A percentile compares a stretch with the other conserved stretches of the same genome.
These are phyloP conservation scores for Amphibolis antarctica DNA, from an alignment of 106 monocot species.

Conservation along the genomic window DNA sequence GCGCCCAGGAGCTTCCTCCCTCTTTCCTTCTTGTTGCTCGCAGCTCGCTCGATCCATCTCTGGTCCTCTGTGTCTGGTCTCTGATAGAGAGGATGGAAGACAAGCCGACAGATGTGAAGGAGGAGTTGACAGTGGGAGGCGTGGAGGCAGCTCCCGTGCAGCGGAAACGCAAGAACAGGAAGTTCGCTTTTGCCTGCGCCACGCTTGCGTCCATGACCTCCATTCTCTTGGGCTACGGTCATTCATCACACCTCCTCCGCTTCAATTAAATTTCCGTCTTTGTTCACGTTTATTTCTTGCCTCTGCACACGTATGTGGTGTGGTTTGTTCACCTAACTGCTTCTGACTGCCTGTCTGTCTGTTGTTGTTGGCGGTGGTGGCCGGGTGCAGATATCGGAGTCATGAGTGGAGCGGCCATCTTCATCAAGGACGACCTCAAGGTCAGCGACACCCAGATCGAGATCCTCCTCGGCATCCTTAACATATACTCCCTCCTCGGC, in stretches of 20 bases:
- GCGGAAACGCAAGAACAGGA: slow-evolving; percentile 9
- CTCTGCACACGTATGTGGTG: too few species aligned
- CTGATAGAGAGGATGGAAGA: too few species aligned
- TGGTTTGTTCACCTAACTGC: too few species aligned
- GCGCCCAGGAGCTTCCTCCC: too few species aligned
- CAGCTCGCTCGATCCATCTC: too few species aligned
- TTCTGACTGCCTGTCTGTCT: too few species aligned
- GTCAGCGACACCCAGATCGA: slow-evolving; percentile 50
- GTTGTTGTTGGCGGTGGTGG: too few species aligned
- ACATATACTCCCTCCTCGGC: slow-evolving; percentile 60
- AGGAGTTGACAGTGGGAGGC: not conserved
- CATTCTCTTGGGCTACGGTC: slow-evolving; percentile 24
- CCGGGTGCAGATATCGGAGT: slow-evolving; percentile 60
- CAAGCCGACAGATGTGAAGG: not conserved
- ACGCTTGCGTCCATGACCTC: slow-evolving; percentile 29
- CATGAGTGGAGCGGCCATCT: slow-evolving; percentile 63
- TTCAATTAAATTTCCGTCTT: too few species aligned
- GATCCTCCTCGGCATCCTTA: slow-evolving; percentile 62
- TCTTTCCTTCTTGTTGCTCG: too few species aligned
- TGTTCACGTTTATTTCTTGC: too few species aligned
- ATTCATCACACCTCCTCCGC: too few species aligned
- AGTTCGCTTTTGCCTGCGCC: slow-evolving; percentile 24
- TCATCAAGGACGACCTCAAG: slow-evolving; percentile 52
- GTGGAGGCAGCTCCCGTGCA: not conserved
- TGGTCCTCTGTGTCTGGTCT: too few species aligned